Evolutionary conservation across 164 flowering plant genomes (phyloP).

Genomic region (Dillenia turbinata): DNA sequence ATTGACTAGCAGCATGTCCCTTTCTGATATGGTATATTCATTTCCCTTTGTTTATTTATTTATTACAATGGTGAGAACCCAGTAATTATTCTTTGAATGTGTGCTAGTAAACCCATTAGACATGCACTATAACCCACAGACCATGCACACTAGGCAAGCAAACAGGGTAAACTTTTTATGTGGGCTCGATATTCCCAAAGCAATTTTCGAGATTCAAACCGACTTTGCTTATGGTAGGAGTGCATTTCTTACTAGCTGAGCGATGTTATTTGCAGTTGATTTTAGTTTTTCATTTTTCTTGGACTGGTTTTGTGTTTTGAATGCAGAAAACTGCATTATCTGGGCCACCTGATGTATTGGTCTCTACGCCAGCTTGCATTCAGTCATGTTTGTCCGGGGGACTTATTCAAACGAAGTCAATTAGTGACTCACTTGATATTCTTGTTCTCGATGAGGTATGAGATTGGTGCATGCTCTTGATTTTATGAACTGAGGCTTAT

Average conservation of each 20-base stretch:
- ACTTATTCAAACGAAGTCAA: constrained; percentile 41
- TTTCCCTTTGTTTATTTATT: background rate
- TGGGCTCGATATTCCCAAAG: too few species aligned
- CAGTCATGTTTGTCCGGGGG: constrained; percentile 63
- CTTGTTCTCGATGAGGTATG: constrained; percentile 92
- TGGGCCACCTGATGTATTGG: constrained; percentile 78
- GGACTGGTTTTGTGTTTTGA: constrained; percentile 3
- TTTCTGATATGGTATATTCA: constrained; percentile 66
- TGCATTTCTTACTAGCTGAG: too few species aligned
- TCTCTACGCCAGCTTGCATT: constrained; percentile 84
- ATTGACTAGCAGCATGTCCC: constrained; percentile 53
- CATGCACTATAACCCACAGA: too few species aligned
- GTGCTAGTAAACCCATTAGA: background rate
- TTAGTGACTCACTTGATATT: constrained; percentile 63
- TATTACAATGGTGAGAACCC: too few species aligned
- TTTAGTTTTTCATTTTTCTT: constrained; percentile 5
- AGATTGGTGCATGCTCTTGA: background rate
- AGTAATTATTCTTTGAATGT: background rate
- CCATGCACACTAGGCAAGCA: too few species aligned
- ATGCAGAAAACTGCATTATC: constrained; percentile 64
- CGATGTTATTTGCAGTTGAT: background rate
- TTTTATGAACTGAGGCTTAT: background rate
- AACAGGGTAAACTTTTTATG: too few species aligned
- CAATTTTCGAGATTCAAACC: too few species aligned
- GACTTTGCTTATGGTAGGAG: too few species aligned